phyloP scores from a whole-genome alignment of 2,329 filamentous ascomycete species.

The Aspergillus sp. region DNA sequence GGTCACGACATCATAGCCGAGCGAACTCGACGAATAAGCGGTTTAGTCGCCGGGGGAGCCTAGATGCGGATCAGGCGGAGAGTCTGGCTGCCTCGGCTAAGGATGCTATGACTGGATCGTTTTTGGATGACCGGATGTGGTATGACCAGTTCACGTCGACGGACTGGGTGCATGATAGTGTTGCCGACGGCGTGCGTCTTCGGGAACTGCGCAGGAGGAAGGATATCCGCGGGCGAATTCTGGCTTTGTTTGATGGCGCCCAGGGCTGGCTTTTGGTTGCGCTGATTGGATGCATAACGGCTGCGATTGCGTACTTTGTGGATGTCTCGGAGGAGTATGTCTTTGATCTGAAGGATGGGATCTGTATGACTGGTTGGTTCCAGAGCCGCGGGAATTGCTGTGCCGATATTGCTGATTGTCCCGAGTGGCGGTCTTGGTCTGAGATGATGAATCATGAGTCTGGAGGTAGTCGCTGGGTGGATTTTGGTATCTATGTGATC shows the following conservation, averaged over 20 bases:
- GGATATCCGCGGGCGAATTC: conserved; percentile 77
- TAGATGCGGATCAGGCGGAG: conserved; percentile 49
- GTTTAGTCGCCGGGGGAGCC: conserved; percentile 51
- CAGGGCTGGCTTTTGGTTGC: conserved; percentile 95
- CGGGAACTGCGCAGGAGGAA: conserved; percentile 78
- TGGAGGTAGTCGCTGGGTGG: conserved; percentile 59
- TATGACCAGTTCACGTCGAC: conserved; percentile 98
- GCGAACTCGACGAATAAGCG: conserved; percentile 54
- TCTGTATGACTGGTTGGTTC: conserved; percentile 73
- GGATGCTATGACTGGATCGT: conserved; percentile 56
- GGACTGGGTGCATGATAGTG: conserved; percentile 97
- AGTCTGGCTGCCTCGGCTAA: conserved; percentile 45
- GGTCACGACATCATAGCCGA: conserved; percentile 49
- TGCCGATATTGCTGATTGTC: conserved; percentile 53
- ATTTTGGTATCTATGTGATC: conserved; percentile 73
- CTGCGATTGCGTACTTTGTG: conserved; percentile 81
- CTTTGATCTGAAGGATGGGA: conserved; percentile 90
- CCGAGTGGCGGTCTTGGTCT: conserved; percentile 65
- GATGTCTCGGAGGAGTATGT: conserved; percentile 81
- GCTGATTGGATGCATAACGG: conserved; percentile 82
- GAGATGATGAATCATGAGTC: conserved; percentile 57
- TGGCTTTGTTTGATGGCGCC: conserved; percentile 76
- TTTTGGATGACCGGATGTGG: conserved; percentile 86
- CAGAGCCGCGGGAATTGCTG: conserved; percentile 70
- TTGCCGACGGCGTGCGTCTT: conserved; percentile 87